Evolutionary conservation across 495 filamentous ascomycete genomes (phyloP), one percentile per base, ranked within the genome.

Genomic region (Hamigera avellanea): DNA sequence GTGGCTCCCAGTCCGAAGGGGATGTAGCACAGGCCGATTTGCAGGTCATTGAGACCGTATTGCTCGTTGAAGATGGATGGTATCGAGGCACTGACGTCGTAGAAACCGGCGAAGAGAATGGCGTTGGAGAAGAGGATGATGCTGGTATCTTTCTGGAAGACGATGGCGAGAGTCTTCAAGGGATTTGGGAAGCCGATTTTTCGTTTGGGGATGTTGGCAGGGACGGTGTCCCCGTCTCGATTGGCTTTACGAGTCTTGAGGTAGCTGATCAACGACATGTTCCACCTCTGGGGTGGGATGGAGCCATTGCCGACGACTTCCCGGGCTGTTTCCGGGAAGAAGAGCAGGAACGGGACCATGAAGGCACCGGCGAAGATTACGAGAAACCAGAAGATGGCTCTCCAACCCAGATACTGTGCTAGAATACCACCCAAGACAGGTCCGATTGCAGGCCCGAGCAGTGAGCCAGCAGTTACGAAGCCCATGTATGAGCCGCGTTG

Each of bases 321-420:
- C 0, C 67, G 50, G 14, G 46, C 49, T 3, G 67, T 72, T 40
- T 72, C 67, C 0, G 66, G 66, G 6, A 66, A 50, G 26, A 61
- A 50, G 1, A 66, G 28, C 0, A 65, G 35, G 15, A 59, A 40
- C 3, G 50, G 32, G 8, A 62, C 32, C 8, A 64, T 33, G 14
- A 57, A 48, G 4, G 62, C 59, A 0, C 62, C 70, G 13, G 66
- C 57, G 25, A 73, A 55, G 39, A 85, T 83, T 33, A 67, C 62
- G 13, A 83, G 62, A 46, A 84, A 83, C 80, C 80, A 85, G 54
- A 88, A 88, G 36, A 82, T 78, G 19, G 72, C 64, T 15, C 73
- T 50, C 81, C 81, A 86, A 1, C 77, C 78, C 2, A 85, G 63
- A 43, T 72, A 79, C 35, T 82, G 64, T 3, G 71, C 61, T 1